Evolutionary conservation across 306 rosid species (phyloP).

Genomic region (Rosa rugosa): DNA sequence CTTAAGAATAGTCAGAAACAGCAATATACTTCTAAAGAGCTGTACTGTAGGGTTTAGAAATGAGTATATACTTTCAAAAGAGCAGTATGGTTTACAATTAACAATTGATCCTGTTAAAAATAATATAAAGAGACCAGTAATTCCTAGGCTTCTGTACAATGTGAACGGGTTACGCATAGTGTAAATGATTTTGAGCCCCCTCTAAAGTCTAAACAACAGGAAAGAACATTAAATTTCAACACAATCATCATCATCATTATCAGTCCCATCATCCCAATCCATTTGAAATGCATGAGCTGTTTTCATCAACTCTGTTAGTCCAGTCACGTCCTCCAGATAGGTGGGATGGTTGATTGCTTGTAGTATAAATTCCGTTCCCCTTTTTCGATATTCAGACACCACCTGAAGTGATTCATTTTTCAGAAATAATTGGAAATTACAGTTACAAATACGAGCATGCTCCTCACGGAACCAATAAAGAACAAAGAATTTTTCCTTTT

Average conservation of each 20-base stretch:
- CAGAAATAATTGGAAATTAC: not conserved
- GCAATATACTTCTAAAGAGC: not conserved
- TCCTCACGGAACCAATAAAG: not conserved
- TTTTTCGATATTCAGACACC: conserved; percentile 69
- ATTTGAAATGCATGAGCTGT: conserved; percentile 61
- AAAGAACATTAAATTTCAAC: conserved; percentile 53
- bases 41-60: not conserved
- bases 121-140: not conserved
- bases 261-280: conserved; percentile 69
- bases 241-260: conserved; percentile 57
- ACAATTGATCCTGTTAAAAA: not conserved
- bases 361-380: conserved; percentile 72
- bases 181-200: not conserved
- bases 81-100: conserved; percentile 4
- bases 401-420: conserved; percentile 43
- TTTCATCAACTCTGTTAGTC: conserved; percentile 91
- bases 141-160: conserved; percentile 41
- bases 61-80: not conserved
- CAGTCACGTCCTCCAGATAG: conserved; percentile 88
- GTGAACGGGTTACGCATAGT: conserved; percentile 7
- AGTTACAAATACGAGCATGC: not conserved
- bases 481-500: not conserved
- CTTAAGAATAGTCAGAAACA: not conserved
- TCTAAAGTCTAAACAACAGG: not conserved
- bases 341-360: conserved; percentile 93